A percentile compares a stretch with the other conserved stretches of the same genome.
phyloP scores from a whole-genome alignment of 352 stramenopile genomes.

The Blastocystis hominis region DNA sequence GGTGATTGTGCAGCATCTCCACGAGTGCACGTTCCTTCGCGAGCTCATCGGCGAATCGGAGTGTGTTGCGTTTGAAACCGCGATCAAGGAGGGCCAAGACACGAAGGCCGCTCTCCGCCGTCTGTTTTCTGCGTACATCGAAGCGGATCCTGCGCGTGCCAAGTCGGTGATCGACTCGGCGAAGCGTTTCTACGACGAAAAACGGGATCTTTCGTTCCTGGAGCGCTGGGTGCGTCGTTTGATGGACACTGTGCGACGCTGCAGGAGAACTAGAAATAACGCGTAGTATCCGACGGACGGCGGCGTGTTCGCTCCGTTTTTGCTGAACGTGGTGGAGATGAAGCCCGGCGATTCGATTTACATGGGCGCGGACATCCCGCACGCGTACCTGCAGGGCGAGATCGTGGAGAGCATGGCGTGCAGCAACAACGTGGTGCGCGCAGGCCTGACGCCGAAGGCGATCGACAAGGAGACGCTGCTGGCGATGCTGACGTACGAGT shows the following conservation, averaged over 20 bases:
- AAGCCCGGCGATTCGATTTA: constrained; percentile 89
- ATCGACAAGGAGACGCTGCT: constrained; percentile 92
- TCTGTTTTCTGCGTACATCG: constrained; percentile 35
- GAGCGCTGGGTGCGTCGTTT: constrained; percentile 71
- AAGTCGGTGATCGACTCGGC: constrained; percentile 70
- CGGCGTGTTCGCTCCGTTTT: constrained; percentile 88
- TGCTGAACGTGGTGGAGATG: constrained; percentile 93
- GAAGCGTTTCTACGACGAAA: constrained; percentile 68
- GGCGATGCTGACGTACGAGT: constrained; percentile 89
- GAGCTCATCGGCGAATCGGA: constrained; percentile 64
- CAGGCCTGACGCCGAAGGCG: constrained; percentile 94
- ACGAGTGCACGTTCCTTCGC: constrained; percentile 77
- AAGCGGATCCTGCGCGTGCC: not conserved
- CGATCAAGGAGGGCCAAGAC: not conserved
- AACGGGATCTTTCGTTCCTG: constrained; percentile 42
- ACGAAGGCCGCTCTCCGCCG: constrained; percentile 20
- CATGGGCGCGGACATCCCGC: constrained; percentile 93
- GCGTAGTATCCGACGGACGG: constrained; percentile 85
- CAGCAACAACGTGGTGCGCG: constrained; percentile 95
- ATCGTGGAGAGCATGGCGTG: constrained; percentile 97
- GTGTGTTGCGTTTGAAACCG: not conserved
- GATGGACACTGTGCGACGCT: constrained; percentile 57
- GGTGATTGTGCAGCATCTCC: constrained; percentile 79
- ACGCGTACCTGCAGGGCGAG: constrained; percentile 86
- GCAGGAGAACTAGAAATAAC: constrained; percentile 63